Evolutionary conservation across 306 rosid species (phyloP).

Genomic region (Gillenia trifoliata): DNA sequence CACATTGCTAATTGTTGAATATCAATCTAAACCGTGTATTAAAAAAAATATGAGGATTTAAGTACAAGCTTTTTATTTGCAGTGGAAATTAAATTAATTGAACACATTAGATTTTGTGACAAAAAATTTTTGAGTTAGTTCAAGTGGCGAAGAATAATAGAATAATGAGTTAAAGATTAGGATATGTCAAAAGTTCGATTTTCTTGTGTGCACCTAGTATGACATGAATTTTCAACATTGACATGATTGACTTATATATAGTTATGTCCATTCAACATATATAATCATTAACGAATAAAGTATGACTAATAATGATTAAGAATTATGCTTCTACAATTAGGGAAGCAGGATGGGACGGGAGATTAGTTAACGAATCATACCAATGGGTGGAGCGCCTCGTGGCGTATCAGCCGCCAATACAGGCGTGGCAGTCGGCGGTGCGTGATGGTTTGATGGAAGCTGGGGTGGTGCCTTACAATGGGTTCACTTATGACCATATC

Average conservation of each 20-base stretch:
- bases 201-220: no score
- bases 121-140: no score
- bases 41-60: no score
- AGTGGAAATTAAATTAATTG: no score
- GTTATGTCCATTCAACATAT: background rate
- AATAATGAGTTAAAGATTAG: no score
- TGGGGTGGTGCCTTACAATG: conserved; percentile 57
- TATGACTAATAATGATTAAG: background rate
- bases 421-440: conserved; percentile 66
- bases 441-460: conserved; percentile 47
- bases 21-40: no score
- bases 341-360: conserved; percentile 61
- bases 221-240: no score
- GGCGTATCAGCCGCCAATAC: conserved; percentile 51
- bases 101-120: no score
- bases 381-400: conserved; percentile 69
- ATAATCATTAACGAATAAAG: background rate
- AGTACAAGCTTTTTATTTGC: no score
- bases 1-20: background rate
- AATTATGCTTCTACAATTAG: conserved; percentile 16
- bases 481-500: conserved; percentile 75
- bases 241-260: no score
- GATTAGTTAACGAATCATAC: conserved; percentile 54
- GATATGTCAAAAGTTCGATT: no score
- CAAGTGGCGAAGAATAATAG: no score